Conservation (phyloP, 1,139 yeast species). For the Blastobotrys ciferrii region DNA sequence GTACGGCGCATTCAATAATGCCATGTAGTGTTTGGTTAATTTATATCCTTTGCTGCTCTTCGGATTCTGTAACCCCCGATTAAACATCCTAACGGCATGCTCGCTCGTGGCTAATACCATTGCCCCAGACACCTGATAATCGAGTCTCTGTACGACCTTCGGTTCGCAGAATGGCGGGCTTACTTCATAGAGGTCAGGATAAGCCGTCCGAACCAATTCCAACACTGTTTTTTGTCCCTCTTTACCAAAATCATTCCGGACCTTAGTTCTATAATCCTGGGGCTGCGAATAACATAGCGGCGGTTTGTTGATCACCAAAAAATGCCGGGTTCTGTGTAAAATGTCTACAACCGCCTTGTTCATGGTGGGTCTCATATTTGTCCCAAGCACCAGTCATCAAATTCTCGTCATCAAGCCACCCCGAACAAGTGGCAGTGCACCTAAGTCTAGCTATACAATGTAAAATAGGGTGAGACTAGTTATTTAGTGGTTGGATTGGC, state of each 20-base stretch:
- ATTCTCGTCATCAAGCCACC: too few species aligned
- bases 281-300: constrained; percentile 29
- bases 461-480: too few species aligned
- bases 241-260: constrained; percentile 1
- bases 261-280: constrained; percentile 1
- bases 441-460: too few species aligned
- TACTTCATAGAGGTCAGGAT: constrained; percentile 25
- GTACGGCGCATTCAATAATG: constrained; percentile 17
- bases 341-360: constrained; percentile 8
- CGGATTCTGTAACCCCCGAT: constrained; percentile 22
- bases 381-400: too few species aligned
- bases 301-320: constrained; percentile 28
- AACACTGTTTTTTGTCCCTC: constrained; percentile 10
- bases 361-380: neutral
- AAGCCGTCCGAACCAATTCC: constrained; percentile 19
- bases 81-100: constrained; percentile 27
- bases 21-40: constrained; percentile 22
- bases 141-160: constrained; percentile 33
- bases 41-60: constrained; percentile 25
- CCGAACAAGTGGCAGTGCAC: too few species aligned
- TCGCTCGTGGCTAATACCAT: constrained; percentile 31
- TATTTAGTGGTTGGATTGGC: too few species aligned
- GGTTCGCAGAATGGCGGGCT: constrained; percentile 28
- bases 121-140: constrained; percentile 33
- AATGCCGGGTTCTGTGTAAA: constrained; percentile 22